These are phyloP conservation scores for Rugonectria rugulosa DNA, from an alignment of 2,329 filamentous ascomycete genomes.

Conservation along the genomic window DNA sequence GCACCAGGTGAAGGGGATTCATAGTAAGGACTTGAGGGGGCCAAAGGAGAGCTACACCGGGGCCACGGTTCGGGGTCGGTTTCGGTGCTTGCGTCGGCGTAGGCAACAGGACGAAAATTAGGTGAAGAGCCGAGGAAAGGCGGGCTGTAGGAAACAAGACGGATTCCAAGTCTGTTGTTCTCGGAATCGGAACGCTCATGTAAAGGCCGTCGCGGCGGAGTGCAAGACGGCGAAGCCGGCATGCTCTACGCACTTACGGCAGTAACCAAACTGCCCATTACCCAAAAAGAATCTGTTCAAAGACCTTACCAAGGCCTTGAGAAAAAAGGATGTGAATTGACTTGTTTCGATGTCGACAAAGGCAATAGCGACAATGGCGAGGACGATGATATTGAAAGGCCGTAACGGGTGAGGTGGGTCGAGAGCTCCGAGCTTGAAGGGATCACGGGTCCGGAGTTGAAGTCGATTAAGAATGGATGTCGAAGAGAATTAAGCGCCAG, in stretches of 20 bases:
- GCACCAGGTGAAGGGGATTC: slow-evolving; percentile 37
- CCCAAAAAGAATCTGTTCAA: slow-evolving; percentile 25
- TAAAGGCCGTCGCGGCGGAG: slow-evolving; percentile 39
- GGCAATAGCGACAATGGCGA: background rate
- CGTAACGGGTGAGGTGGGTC: slow-evolving; percentile 28
- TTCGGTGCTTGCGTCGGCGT: slow-evolving; percentile 33
- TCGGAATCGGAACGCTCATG: slow-evolving; percentile 40
- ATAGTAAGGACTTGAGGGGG: slow-evolving; percentile 32
- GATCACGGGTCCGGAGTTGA: slow-evolving; percentile 16
- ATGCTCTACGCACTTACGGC: slow-evolving; percentile 43
- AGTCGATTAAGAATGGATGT: slow-evolving; percentile 21
- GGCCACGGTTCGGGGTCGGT: slow-evolving; percentile 30
- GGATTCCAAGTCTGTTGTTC: slow-evolving; percentile 44
- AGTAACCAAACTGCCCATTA: slow-evolving; percentile 28
- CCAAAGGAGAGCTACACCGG: slow-evolving; percentile 24
- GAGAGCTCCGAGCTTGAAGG: slow-evolving; percentile 19
- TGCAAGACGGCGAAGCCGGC: slow-evolving; percentile 42
- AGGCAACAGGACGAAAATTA: slow-evolving; percentile 36
- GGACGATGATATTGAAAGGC: slow-evolving; percentile 20
- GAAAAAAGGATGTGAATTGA: slow-evolving; percentile 14
- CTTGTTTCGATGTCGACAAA: slow-evolving; percentile 9
- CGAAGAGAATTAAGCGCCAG: slow-evolving; percentile 25
- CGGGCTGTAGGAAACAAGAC: slow-evolving; percentile 50
- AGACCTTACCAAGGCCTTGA: background rate
- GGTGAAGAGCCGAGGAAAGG: slow-evolving; percentile 44